Evolutionary conservation across 2,329 filamentous ascomycete species (phyloP).

Genomic region (Leptodontidium sp.): DNA sequence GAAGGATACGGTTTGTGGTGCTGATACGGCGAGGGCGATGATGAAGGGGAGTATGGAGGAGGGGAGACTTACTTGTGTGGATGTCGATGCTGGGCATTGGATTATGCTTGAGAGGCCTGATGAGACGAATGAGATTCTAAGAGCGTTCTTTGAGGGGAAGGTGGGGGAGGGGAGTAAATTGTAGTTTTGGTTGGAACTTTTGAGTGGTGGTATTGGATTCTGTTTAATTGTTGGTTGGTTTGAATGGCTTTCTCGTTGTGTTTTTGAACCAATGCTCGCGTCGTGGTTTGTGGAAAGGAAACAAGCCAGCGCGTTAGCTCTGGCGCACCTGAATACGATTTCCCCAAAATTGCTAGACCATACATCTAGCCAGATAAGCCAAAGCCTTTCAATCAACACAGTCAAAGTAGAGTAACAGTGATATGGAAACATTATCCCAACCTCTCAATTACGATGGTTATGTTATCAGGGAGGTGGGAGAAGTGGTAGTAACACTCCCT

Average conservation of each 20-base stretch:
- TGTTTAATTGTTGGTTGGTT: too few relatives aligned
- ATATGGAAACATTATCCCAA: not conserved
- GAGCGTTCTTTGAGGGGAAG: constrained; percentile 22
- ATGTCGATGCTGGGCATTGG: constrained; percentile 40
- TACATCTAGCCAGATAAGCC: not conserved
- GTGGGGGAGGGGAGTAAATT: not conserved
- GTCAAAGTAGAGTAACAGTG: not conserved
- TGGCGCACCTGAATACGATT: not conserved
- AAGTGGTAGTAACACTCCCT: not conserved
- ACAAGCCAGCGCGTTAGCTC: not conserved
- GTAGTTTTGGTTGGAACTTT: too few relatives aligned
- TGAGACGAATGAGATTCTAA: constrained; percentile 26
- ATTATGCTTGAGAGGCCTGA: constrained; percentile 37
- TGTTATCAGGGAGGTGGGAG: not conserved
- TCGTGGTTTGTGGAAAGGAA: not conserved
- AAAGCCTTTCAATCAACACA: not conserved
- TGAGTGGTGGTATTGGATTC: too few relatives aligned
- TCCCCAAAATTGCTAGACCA: not conserved
- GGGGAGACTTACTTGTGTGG: constrained; percentile 22
- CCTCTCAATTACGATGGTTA: not conserved
- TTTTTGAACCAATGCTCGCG: too few relatives aligned
- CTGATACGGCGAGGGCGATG: constrained; percentile 17
- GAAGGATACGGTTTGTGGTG: constrained; percentile 30
- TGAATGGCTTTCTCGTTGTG: too few relatives aligned
- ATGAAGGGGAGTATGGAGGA: constrained; percentile 26